phyloP scores from a whole-genome alignment of 495 filamentous ascomycete species.

The Clavariopsis aquatica region DNA sequence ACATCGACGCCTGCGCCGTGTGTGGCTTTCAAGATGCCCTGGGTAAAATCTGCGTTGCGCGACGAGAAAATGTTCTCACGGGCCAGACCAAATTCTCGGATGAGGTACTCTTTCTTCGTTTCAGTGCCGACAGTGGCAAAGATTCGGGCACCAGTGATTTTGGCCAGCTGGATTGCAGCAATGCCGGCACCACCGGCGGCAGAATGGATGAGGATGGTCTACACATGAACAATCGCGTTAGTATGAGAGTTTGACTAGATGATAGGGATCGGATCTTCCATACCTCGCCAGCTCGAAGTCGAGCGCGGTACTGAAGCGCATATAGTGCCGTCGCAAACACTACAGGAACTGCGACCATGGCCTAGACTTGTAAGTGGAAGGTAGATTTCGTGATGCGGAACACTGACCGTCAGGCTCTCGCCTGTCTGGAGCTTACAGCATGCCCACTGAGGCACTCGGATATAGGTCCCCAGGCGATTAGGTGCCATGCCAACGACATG shows the following conservation, averaged over 20 bases:
- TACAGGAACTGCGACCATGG: not conserved
- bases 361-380: too few species aligned
- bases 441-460: constrained; percentile 38
- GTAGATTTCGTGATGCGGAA: too few species aligned
- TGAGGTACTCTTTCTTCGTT: constrained; percentile 21
- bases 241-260: not conserved
- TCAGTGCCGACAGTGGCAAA: constrained; percentile 36
- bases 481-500: constrained; percentile 46
- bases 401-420: constrained; percentile 2
- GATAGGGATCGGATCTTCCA: too few species aligned
- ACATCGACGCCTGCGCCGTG: constrained; percentile 61
- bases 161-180: constrained; percentile 45
- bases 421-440: constrained; percentile 5
- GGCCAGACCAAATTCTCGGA: constrained; percentile 5
- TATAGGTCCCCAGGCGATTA: constrained; percentile 44
- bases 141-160: constrained; percentile 43
- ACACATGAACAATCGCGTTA: not conserved
- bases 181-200: constrained; percentile 50
- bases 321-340: constrained; percentile 42
- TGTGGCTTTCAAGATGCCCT: constrained; percentile 53
- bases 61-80: constrained; percentile 23
- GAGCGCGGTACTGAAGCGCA: constrained; percentile 35
- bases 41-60: constrained; percentile 40
- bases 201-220: constrained; percentile 49
- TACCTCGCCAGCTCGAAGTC: constrained; percentile 38